A percentile compares a stretch with the other conserved stretches of the same genome.
Evolutionary conservation across 108 stramenopile genomes (phyloP).

Genomic region (Nannochloropsis gaditana): DNA sequence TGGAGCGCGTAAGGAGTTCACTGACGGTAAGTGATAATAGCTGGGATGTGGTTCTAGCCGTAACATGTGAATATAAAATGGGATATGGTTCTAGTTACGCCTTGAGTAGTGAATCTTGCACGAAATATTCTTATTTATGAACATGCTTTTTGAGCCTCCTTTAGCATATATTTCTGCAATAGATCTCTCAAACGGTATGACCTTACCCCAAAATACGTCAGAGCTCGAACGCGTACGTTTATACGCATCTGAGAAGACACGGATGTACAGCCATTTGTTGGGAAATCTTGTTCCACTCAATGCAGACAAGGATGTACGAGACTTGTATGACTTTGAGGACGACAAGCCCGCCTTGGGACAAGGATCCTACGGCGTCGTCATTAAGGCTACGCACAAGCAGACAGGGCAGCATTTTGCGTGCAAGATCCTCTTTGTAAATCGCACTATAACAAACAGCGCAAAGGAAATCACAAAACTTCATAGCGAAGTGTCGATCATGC

Average conservation of each 20-base stretch:
- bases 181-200: too few relatives aligned
- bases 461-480: constrained; percentile 39
- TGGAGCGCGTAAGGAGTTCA: not conserved
- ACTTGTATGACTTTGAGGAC: constrained; percentile 8
- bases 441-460: constrained; percentile 24
- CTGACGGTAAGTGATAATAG: not conserved
- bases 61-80: not conserved
- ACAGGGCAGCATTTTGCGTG: constrained; percentile 36
- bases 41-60: not conserved
- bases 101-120: too few relatives aligned
- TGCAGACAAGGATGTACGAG: not conserved
- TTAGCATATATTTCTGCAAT: too few relatives aligned
- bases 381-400: constrained; percentile 33
- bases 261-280: not conserved
- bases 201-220: not conserved
- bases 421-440: constrained; percentile 36
- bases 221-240: constrained; percentile 19
- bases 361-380: constrained; percentile 37
- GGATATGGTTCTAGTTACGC: not conserved
- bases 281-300: not conserved
- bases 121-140: too few relatives aligned
- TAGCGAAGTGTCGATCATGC: constrained; percentile 39
- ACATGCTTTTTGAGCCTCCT: too few relatives aligned
- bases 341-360: constrained; percentile 29
- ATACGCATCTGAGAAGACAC: not conserved